phyloP scores from a whole-genome alignment of 2,329 filamentous ascomycete species.

The Diaporthe batatas region DNA sequence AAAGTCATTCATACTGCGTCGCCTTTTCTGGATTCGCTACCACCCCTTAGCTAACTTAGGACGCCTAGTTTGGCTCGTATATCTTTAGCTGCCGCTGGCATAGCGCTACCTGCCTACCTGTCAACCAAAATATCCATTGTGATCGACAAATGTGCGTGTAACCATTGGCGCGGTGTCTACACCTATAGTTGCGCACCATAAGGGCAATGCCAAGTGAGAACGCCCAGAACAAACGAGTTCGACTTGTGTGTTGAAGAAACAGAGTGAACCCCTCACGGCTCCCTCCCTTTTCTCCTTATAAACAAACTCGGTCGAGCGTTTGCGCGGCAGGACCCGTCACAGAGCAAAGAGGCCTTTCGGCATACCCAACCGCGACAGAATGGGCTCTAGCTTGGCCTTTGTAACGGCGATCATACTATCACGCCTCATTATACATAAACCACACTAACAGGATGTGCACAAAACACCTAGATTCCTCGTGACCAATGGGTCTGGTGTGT shows the following conservation, averaged over 20 bases:
- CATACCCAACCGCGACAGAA: slow-evolving; percentile 9
- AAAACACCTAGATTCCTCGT: slow-evolving; percentile 11
- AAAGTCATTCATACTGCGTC: not conserved
- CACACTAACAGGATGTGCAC: not conserved
- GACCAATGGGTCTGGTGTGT: slow-evolving; percentile 14
- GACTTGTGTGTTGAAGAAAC: slow-evolving; percentile 1
- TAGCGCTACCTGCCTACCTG: not conserved
- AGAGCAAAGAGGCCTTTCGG: slow-evolving; percentile 2
- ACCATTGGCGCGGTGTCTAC: not conserved
- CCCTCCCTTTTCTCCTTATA: not conserved
- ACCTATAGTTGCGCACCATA: not conserved
- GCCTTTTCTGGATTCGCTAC: not conserved
- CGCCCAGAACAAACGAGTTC: not conserved
- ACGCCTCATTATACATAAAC: not conserved
- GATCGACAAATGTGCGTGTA: slow-evolving; percentile 1
- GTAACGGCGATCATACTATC: slow-evolving; percentile 34
- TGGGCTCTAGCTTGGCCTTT: slow-evolving; percentile 29
- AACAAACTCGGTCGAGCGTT: slow-evolving; percentile 23
- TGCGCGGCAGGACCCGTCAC: slow-evolving; percentile 22
- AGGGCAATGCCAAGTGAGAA: not conserved
- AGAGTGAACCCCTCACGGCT: not conserved
- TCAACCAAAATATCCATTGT: not conserved
- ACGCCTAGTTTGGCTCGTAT: not conserved
- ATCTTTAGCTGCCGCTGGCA: not conserved
- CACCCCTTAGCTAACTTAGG: no score